These are phyloP conservation scores for Ganoderma boninense DNA, from an alignment of 1,284 basidiomycete genomes.

Conservation along the genomic window DNA sequence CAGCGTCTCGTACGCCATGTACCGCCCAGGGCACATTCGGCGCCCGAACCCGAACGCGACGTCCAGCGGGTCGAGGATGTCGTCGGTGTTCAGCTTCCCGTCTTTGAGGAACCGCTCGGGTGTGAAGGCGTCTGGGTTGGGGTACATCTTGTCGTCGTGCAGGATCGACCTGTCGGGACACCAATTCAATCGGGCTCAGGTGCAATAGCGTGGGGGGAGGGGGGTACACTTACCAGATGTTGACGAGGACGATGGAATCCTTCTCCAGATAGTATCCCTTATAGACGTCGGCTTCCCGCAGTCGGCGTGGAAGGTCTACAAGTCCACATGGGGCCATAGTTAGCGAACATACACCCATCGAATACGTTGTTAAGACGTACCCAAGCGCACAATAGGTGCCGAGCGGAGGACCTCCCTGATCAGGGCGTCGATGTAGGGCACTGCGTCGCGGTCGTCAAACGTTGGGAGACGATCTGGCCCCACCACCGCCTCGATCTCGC, in stretches of 20 bases:
- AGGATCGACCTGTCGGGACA: conserved; percentile 39
- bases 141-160: conserved; percentile 31
- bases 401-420: conserved; percentile 45
- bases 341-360: neutral
- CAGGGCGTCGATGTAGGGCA: conserved; percentile 42
- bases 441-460: conserved; percentile 37
- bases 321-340: too few relatives aligned
- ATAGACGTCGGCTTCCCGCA: conserved; percentile 24
- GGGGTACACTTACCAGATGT: conserved; percentile 19
- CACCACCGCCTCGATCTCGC: conserved; percentile 41
- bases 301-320: conserved; percentile 18
- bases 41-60: conserved; percentile 39
- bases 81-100: conserved; percentile 18
- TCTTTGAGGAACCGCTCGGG: conserved; percentile 37
- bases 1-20: conserved; percentile 37
- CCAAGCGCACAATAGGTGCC: conserved; percentile 30
- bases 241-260: conserved; percentile 24
- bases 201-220: too few relatives aligned
- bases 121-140: conserved; percentile 34
- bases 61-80: conserved; percentile 24
- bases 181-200: too few relatives aligned
- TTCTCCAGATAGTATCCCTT: conserved; percentile 21
- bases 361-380: neutral
- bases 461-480: conserved; percentile 39
- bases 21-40: conserved; percentile 32